Evolutionary conservation across 164 flowering plant genomes (phyloP).

Genomic region (Chloranthus sessilifolius): DNA sequence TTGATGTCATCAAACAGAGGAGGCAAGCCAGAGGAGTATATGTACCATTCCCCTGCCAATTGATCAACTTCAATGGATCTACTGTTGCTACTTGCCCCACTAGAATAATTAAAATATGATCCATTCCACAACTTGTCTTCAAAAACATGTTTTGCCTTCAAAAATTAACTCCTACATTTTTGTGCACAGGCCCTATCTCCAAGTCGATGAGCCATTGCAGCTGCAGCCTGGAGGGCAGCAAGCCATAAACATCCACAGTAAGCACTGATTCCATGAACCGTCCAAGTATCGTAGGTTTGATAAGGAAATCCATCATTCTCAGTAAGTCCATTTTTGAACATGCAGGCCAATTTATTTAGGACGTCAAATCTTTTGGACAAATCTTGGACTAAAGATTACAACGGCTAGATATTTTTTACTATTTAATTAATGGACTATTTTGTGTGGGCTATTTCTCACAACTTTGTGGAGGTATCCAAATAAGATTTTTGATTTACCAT

Average conservation of each 20-base stretch:
- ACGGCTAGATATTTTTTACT: no score
- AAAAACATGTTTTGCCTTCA: constrained; percentile 56
- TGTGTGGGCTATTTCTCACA: no score
- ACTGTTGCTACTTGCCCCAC: constrained; percentile 86
- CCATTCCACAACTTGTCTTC: constrained; percentile 91
- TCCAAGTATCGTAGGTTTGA: constrained; percentile 95
- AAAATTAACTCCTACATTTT: constrained; percentile 49
- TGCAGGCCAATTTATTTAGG: no score
- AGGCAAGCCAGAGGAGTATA: constrained; percentile 79
- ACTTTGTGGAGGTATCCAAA: no score
- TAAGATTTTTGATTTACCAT: no score
- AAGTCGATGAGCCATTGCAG: constrained; percentile 78
- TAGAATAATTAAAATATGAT: constrained; percentile 83
- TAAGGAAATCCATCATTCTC: constrained; percentile 97
- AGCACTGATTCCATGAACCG: constrained; percentile 91
- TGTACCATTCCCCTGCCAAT: constrained; percentile 92
- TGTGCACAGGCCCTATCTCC: constrained; percentile 68
- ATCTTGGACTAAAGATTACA: no score
- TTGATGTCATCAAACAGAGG: constrained; percentile 69
- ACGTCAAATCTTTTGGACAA: no score
- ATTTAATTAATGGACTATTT: no score
- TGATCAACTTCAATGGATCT: constrained; percentile 92
- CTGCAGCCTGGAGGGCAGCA: constrained; percentile 92
- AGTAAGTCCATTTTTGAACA: constrained; percentile 65
- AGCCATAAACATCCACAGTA: constrained; percentile 95